Percentiles rank a stretch among this genome's conserved stretches.
Evolutionary conservation across 2,329 filamentous ascomycete genomes (phyloP).

Genomic region (Dryadomyces quercivorus): DNA sequence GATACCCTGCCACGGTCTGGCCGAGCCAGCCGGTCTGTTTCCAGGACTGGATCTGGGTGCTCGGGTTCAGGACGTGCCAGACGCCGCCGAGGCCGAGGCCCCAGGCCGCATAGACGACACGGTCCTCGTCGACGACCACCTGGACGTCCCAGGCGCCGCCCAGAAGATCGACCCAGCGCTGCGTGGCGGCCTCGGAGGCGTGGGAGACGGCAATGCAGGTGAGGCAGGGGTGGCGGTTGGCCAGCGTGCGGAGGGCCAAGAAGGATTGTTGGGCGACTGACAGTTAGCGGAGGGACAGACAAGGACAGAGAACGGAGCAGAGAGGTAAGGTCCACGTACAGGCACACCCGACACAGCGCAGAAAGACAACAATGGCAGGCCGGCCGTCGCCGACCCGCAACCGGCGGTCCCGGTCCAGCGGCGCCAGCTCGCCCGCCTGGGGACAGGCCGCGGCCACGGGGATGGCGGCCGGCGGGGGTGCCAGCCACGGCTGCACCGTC

Average conservation of each 20-base stretch:
- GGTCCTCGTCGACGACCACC: conserved; percentile 42
- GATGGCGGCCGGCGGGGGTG: conserved; percentile 37
- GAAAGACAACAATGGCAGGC: conserved; percentile 35
- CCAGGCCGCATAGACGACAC: conserved; percentile 46
- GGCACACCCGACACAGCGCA: conserved; percentile 43
- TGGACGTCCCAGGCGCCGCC: conserved; percentile 45
- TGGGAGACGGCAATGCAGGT: conserved; percentile 48
- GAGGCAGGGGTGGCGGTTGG: conserved; percentile 36
- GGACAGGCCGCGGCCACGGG: conserved; percentile 30
- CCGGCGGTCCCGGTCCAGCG: conserved; percentile 31
- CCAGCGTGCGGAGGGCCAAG: conserved; percentile 39
- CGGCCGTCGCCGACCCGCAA: conserved; percentile 30
- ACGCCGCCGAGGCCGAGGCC: conserved; percentile 38
- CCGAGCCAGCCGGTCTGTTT: conserved; percentile 43
- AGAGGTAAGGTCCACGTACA: too few species aligned
- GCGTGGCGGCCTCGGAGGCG: conserved; percentile 41
- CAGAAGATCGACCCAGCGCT: conserved; percentile 43
- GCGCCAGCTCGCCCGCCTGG: conserved; percentile 33
- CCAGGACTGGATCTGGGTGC: conserved; percentile 38
- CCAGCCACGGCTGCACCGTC: conserved; percentile 40
- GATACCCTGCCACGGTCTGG: conserved; percentile 33
- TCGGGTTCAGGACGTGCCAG: conserved; percentile 42
- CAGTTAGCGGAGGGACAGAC: too few species aligned
- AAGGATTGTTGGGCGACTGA: conserved; percentile 46
- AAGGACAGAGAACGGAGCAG: too few species aligned